Conservation (phyloP, 164 flowering plant species). For the Nelumbo lutea region DNA sequence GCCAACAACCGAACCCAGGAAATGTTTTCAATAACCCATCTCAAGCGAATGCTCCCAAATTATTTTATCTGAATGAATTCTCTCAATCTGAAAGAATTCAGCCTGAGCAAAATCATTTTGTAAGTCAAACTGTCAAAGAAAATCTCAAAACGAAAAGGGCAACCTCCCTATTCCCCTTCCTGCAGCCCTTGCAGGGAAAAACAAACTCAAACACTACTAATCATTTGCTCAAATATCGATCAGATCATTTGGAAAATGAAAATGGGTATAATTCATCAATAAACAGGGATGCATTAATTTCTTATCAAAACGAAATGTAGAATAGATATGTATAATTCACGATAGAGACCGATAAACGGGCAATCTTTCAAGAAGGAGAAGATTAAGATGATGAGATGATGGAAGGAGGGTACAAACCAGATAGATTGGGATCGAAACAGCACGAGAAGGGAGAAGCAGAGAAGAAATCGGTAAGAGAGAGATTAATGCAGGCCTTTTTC, state of each 20-base stretch:
- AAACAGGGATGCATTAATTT: background rate
- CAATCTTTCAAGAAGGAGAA: background rate
- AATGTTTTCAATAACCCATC: conserved; percentile 8
- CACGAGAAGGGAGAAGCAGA: background rate
- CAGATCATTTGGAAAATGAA: background rate
- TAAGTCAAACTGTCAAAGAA: background rate
- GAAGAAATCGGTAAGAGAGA: conserved; percentile 2
- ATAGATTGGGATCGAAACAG: background rate
- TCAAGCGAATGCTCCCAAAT: conserved; percentile 3
- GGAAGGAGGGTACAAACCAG: conserved; percentile 2
- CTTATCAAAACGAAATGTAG: background rate
- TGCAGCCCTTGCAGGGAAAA: too few relatives aligned
- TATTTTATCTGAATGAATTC: background rate
- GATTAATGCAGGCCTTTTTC: background rate
- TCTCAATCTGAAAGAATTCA: conserved; percentile 2
- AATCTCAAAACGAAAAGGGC: background rate
- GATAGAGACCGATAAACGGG: background rate
- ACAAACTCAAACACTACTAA: background rate
- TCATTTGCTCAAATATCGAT: background rate
- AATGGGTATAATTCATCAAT: background rate
- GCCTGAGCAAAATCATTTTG: background rate
- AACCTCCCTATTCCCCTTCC: too few relatives aligned
- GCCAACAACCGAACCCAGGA: background rate
- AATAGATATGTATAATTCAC: background rate
- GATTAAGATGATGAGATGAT: background rate